Base-by-base conservation (phyloP, 2,329 filamentous ascomycete species). In the Claviceps purpurea region DNA sequence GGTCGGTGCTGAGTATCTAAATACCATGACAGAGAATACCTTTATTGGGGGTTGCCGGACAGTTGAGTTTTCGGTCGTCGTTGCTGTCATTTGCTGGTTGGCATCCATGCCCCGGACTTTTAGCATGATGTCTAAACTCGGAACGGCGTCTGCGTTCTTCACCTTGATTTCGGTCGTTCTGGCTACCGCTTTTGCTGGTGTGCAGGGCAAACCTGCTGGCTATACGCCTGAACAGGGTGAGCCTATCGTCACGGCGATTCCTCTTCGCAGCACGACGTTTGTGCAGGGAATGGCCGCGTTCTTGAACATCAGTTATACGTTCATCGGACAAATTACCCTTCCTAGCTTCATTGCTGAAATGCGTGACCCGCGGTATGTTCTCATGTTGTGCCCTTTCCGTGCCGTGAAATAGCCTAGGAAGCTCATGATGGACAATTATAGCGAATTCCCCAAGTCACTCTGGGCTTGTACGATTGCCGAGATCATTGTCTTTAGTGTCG, bases 341-440 rank as follows among this genome's bases (percentile, higher is more conserved):
- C 90, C 90, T 0, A 91, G 86, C 59, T 96, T 96, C 71, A 96
- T 96, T 57, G 89, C 90, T 3, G 90, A 96, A 68, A 96, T 96
- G 90, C 86, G 73, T 53, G 75, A 82, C 30, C 79, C 79, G 1
- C 65, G 68, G 71, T 72, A 61, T 48, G 67, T 42, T 16, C 1
- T 7, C 5, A 8, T 24, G 11, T 30, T 4, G 14, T n/a, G 8
- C 22, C n/a, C 18, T 30, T 18, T 24, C 30, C 8, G 8, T 18
- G 20, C 3, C 3, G 24, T 24, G 26, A 34, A 4, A 18, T 26
- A 4, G 30, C 20, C 13, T 14, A 34, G n/a, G 5, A 34, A 2
- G 3, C 42, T 20, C n/a, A 44, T 60, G 22, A 60, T 30, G 47
- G 80, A 76, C 1, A 2, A 3, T 34, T 13, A 16, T 40, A 82